These are phyloP conservation scores for Fusarium beomiforme DNA, from an alignment of 2,329 filamentous ascomycete species.

Conservation along the genomic window DNA sequence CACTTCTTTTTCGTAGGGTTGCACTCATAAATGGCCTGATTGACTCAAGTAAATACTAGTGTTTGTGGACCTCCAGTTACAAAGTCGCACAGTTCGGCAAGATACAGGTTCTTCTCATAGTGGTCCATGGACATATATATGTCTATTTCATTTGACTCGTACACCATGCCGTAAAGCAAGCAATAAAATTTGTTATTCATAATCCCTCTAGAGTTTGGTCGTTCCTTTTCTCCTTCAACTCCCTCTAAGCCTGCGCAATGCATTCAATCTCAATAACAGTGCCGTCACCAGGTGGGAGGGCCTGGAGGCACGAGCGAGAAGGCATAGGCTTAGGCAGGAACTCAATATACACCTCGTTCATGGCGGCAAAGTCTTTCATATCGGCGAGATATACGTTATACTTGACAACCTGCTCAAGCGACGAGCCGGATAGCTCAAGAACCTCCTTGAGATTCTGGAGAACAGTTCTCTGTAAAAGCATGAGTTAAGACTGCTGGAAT, in stretches of 20 bases:
- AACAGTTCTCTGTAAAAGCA: conserved; percentile 5
- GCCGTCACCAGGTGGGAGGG: conserved; percentile 50
- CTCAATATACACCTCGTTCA: conserved; percentile 58
- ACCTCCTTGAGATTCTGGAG: conserved; percentile 71
- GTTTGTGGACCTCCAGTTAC: too few species aligned
- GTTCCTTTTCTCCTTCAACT: accelerated
- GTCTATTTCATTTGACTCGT: too few species aligned
- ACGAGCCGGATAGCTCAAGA: conserved; percentile 72
- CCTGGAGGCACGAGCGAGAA: conserved; percentile 54
- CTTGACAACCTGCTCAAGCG: conserved; percentile 73
- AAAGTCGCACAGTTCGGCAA: background rate
- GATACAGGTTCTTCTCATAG: background rate
- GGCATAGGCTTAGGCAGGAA: conserved; percentile 55
- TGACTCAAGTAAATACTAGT: background rate
- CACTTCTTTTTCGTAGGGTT: background rate
- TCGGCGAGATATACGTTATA: conserved; percentile 76
- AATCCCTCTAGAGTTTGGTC: background rate
- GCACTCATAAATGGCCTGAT: background rate
- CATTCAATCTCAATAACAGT: conserved; percentile 58
- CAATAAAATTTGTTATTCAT: background rate
- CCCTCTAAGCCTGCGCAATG: conserved; percentile 50
- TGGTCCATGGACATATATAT: accelerated
- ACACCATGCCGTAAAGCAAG: background rate
- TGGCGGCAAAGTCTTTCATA: conserved; percentile 77
- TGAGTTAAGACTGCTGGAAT: background rate